Percentiles rank a stretch among this genome's conserved stretches.
These are phyloP conservation scores for Chlamydomonas sp. DNA, from an alignment of 139 green algal species.

Conservation along the genomic window DNA sequence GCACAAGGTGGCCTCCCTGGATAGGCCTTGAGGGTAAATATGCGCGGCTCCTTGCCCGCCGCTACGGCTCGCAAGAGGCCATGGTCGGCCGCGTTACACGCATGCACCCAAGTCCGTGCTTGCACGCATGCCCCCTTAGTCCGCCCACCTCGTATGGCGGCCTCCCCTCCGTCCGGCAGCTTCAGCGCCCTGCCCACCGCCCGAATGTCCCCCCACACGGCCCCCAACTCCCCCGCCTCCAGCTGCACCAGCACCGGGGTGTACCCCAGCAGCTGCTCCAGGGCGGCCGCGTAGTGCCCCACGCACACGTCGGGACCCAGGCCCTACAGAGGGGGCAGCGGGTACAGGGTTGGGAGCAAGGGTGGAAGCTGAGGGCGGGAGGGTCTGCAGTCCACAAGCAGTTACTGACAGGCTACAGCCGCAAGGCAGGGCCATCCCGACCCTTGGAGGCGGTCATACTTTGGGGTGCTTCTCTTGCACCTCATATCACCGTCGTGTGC, in stretches of 20 bases:
- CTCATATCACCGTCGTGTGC: too few species aligned
- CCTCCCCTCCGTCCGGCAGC: constrained; percentile 17
- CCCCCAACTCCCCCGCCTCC: constrained; percentile 53
- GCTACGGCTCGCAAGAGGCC: too few species aligned
- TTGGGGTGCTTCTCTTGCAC: too few species aligned
- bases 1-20: too few species aligned
- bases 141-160: constrained; percentile 19
- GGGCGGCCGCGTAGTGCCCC: constrained; percentile 35
- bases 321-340: not conserved
- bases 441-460: not conserved
- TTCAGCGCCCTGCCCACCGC: constrained; percentile 56
- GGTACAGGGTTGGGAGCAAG: not conserved
- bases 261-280: constrained; percentile 63
- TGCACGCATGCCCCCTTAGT: not conserved
- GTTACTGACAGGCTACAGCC: too few species aligned
- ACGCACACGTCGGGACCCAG: constrained; percentile 51
- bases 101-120: not conserved
- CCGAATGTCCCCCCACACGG: constrained; percentile 63
- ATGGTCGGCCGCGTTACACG: too few species aligned
- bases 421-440: not conserved
- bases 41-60: too few species aligned
- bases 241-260: constrained; percentile 63
- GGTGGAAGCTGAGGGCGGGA: too few species aligned
- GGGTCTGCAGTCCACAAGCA: too few species aligned
- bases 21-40: too few species aligned